These are phyloP conservation scores for Microsporum canis DNA, from an alignment of 2,329 filamentous ascomycete species.

Conservation along the genomic window DNA sequence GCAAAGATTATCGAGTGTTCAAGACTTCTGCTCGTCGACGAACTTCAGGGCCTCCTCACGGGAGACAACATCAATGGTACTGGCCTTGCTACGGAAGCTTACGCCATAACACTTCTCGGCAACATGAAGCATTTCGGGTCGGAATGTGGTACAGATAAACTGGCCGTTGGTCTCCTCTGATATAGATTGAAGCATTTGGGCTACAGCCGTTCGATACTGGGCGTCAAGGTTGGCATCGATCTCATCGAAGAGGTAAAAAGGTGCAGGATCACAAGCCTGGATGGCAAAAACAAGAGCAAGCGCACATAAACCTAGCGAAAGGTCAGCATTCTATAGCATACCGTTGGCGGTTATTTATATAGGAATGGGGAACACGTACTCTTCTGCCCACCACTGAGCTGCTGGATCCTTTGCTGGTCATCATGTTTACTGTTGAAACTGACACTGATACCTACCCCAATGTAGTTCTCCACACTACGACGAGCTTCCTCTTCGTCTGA, in stretches of 20 bases:
- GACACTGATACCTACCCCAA: constrained; percentile 89
- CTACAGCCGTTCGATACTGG: constrained; percentile 93
- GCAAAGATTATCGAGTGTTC: constrained; percentile 7
- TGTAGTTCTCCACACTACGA: constrained; percentile 77
- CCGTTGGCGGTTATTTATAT: neutral
- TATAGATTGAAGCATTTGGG: constrained; percentile 71
- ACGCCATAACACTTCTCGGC: constrained; percentile 98
- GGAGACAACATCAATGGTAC: constrained; percentile 80
- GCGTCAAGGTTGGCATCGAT: constrained; percentile 97
- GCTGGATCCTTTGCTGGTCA: constrained; percentile 94
- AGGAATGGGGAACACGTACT: constrained; percentile 47
- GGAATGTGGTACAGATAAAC: constrained; percentile 98
- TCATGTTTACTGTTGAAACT: constrained; percentile 98
- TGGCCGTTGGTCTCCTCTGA: constrained; percentile 52
- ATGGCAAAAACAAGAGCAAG: constrained; percentile 99
- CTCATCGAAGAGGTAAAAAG: constrained; percentile 98
- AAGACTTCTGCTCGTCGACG: constrained; percentile 67
- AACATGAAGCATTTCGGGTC: constrained; percentile 88
- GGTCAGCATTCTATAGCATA: neutral
- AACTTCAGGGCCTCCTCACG: constrained; percentile 83
- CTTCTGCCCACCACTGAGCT: constrained; percentile 94
- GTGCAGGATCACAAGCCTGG: constrained; percentile 90
- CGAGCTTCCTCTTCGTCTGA: constrained; percentile 53
- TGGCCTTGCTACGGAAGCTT: constrained; percentile 82
- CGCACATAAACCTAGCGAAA: constrained; percentile 64